phyloP scores from a whole-genome alignment of 139 green algal genomes.

The Coelastrella sp. region DNA sequence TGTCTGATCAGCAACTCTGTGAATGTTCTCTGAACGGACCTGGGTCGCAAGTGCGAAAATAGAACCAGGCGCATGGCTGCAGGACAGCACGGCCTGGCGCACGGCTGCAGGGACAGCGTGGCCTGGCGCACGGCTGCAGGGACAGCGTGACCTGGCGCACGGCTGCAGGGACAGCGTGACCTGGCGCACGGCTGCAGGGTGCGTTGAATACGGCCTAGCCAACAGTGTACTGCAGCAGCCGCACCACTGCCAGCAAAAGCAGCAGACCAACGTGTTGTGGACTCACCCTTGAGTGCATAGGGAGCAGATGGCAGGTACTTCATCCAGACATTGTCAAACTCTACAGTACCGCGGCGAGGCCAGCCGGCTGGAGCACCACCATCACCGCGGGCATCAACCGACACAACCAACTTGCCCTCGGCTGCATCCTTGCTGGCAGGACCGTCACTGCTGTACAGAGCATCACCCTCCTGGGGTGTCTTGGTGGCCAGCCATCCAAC shows the following conservation, averaged over 20 bases:
- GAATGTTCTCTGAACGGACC: too few relatives aligned
- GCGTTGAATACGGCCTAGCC: neutral
- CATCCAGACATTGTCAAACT: constrained; percentile 60
- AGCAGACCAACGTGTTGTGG: neutral
- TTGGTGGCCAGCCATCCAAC: constrained; percentile 67
- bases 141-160: too few relatives aligned
- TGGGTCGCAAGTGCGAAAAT: neutral
- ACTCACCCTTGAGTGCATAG: constrained; percentile 51
- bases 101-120: too few relatives aligned
- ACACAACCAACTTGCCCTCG: constrained; percentile 21
- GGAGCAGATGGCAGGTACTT: constrained; percentile 51
- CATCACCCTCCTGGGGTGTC: constrained; percentile 52
- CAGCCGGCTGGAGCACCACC: constrained; percentile 50
- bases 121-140: too few relatives aligned
- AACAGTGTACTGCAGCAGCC: neutral
- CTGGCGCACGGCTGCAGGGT: too few relatives aligned
- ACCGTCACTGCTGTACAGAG: constrained; percentile 4
- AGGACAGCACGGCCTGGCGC: too few relatives aligned
- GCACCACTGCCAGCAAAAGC: neutral
- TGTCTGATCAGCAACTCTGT: neutral
- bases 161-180: too few relatives aligned
- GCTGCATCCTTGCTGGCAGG: constrained; percentile 15
- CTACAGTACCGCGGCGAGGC: constrained; percentile 57
- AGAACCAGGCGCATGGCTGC: neutral
- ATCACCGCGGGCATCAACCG: neutral